These are phyloP conservation scores for Tricharina praecox DNA, from an alignment of 495 filamentous ascomycete species.

Conservation along the genomic window DNA sequence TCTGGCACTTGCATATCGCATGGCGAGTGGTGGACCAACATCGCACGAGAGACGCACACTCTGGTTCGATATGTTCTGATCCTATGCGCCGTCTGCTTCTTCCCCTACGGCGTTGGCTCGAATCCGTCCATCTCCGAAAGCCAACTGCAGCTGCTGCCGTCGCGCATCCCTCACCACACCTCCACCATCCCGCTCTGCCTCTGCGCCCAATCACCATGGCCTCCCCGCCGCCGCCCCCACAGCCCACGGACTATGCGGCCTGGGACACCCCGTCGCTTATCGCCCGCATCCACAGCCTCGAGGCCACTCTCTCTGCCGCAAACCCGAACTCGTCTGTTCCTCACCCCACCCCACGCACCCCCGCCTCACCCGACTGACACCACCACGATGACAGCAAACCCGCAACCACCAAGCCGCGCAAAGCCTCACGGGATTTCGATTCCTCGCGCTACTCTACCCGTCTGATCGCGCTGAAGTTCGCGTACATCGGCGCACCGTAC, in stretches of 20 bases:
- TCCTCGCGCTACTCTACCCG: slow-evolving; percentile 66
- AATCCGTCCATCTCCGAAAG: no score
- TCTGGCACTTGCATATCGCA: no score
- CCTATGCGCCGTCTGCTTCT: no score
- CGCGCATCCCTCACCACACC: neutral
- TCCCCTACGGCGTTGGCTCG: no score
- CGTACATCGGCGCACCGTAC: slow-evolving; percentile 79
- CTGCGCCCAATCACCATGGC: no score
- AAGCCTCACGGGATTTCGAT: slow-evolving; percentile 45
- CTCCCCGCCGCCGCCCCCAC: no score
- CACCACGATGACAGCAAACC: slow-evolving; percentile 10
- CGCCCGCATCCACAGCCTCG: slow-evolving; percentile 4
- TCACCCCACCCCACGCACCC: slow-evolving; percentile 7
- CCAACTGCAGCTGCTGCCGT: no score
- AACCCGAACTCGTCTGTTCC: neutral
- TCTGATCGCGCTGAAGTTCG: slow-evolving; percentile 76
- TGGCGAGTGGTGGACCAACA: no score
- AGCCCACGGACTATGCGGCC: slow-evolving; percentile 3
- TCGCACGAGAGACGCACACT: no score
- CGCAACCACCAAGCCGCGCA: slow-evolving; percentile 26
- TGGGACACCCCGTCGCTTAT: slow-evolving; percentile 1
- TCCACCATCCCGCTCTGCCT: neutral
- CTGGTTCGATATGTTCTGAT: no score
- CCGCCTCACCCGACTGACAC: slow-evolving; percentile 1
- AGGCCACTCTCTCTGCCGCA: neutral